Evolutionary conservation across 164 flowering plant genomes (phyloP).

Genomic region (Pachysandra terminalis): DNA sequence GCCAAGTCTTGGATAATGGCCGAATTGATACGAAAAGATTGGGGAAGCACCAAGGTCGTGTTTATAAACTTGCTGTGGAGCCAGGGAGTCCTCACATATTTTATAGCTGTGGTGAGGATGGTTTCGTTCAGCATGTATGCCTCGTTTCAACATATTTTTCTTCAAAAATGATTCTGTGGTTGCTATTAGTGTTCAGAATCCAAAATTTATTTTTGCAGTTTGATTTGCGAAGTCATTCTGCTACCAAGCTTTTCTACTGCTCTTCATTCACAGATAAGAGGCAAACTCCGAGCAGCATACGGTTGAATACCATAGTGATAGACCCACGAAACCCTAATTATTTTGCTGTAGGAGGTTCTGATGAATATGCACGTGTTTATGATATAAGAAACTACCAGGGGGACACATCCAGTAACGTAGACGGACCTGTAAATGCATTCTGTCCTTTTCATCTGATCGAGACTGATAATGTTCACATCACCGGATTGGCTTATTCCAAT

Average conservation of each 20-base stretch:
- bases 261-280: slow-evolving; percentile 33
- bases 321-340: slow-evolving; percentile 65
- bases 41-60: slow-evolving; percentile 58
- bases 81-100: slow-evolving; percentile 75
- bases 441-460: slow-evolving; percentile 54
- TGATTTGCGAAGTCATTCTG: slow-evolving; percentile 55
- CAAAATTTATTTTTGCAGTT: slow-evolving; percentile 46
- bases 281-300: slow-evolving; percentile 23
- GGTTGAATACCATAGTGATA: slow-evolving; percentile 56
- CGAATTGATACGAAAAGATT: slow-evolving; percentile 47
- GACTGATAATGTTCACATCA: slow-evolving; percentile 42
- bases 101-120: slow-evolving; percentile 79
- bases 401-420: slow-evolving; percentile 35
- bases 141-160: not conserved
- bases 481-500: slow-evolving; percentile 62
- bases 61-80: slow-evolving; percentile 63
- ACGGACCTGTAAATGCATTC: slow-evolving; percentile 39
- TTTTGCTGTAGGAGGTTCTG: slow-evolving; percentile 65
- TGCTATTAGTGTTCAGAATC: slow-evolving; percentile 2
- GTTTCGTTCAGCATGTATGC: slow-evolving; percentile 63
- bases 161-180: not conserved
- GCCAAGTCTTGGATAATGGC: slow-evolving; percentile 46
- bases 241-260: slow-evolving; percentile 61
- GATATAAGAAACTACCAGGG: slow-evolving; percentile 52
- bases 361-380: slow-evolving; percentile 73